Evolutionary conservation across 352 stramenopile species (phyloP).

Genomic region (Aphanomyces euteiches): DNA sequence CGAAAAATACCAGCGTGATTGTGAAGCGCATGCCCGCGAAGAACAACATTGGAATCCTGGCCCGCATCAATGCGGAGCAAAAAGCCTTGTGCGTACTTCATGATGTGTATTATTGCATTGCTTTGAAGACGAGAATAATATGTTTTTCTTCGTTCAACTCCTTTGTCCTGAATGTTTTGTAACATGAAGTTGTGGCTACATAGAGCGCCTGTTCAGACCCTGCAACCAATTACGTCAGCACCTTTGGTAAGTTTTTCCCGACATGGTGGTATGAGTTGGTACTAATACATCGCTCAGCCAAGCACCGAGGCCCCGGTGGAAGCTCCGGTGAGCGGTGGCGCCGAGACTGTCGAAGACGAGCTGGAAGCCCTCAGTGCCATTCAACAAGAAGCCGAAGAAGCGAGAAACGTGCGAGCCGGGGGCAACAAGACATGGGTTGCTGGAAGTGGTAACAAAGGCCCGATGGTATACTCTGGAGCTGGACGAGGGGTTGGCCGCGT

Average conservation of each 20-base stretch:
- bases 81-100: slow-evolving; percentile 30
- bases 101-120: neutral
- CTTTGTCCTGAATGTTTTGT: neutral
- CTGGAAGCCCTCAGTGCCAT: slow-evolving; percentile 77
- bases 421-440: slow-evolving; percentile 86
- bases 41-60: slow-evolving; percentile 67
- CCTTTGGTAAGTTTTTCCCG: slow-evolving; percentile 19
- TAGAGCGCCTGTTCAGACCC: slow-evolving; percentile 23
- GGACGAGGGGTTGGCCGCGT: slow-evolving; percentile 35
- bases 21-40: slow-evolving; percentile 88
- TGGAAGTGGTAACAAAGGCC: slow-evolving; percentile 65
- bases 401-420: slow-evolving; percentile 55
- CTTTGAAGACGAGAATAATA: slow-evolving; percentile 10
- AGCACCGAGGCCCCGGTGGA: slow-evolving; percentile 11
- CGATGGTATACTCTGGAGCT: slow-evolving; percentile 38
- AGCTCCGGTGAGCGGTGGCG: slow-evolving; percentile 35
- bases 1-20: slow-evolving; percentile 88
- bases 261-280: neutral
- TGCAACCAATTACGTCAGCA: slow-evolving; percentile 16
- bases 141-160: neutral
- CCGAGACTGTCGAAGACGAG: slow-evolving; percentile 82
- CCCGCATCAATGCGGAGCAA: slow-evolving; percentile 81
- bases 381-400: slow-evolving; percentile 78
- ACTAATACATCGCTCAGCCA: slow-evolving; percentile 7
- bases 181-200: slow-evolving; percentile 10